Evolutionary conservation across 306 rosid species (phyloP), one percentile per base, ranked within the genome.

Genomic region (Acmispon strigosus): DNA sequence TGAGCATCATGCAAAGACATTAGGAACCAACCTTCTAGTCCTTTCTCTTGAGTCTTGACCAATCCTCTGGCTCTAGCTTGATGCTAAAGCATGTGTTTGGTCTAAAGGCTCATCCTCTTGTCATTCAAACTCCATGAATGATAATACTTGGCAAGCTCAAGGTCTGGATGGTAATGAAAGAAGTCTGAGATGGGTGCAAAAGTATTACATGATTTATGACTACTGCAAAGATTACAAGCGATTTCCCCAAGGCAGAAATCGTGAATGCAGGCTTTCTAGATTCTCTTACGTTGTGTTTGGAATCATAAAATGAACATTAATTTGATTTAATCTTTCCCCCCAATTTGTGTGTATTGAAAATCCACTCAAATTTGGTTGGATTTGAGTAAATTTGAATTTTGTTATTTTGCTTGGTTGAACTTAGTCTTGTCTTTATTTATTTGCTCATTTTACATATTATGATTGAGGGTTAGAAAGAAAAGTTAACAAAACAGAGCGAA

Each of bases 1-100:
- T n/a, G 72, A 58, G 8, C 43, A 56, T 3, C 75, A 59, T 5
- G 78, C 66, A 1, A n/a, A 71, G 51, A 76, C 73, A 48, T 42
- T 73, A 27, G 62, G 57, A 17, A 80, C 80, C 62, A 39, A 76
- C 5, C 14, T 32, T 62, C 78, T 80, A 0, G 45, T 20, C 4
- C 79, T 76, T 36, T 60, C 82, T 14, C 87, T 79, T 51, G 82
- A 83, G 80, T 14, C 87, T 79, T 51, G 82, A 83, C 44, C 27
- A 76, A 6, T 52, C 63, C 29, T 67, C 80, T 36, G 87, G 87
- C 67, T 83, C 87, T 42, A 84, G 77, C 45, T 83, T 75, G 74
- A 78, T 24, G 80, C 77, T 2, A 65, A 52, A 44, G 76, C 75
- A 1, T 73, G 86, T 22, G 55, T 77, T 13, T 77, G 65, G 77